Evolutionary conservation across 2,329 filamentous ascomycete genomes (phyloP).

Genomic region (Hypocrella siamensis): DNA sequence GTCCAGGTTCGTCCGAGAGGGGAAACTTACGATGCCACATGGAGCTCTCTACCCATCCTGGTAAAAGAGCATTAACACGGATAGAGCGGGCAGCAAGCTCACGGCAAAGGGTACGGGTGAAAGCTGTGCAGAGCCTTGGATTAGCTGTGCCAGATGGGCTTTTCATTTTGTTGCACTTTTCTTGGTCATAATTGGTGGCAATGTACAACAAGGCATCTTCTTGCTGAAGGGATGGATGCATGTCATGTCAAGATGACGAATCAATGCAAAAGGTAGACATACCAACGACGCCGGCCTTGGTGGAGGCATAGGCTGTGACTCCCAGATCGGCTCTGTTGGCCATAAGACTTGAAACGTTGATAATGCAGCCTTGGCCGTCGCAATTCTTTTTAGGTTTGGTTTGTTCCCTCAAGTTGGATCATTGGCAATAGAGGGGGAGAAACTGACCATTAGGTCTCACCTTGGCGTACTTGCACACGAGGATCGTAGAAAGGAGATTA

Average conservation of each 20-base stretch:
- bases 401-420: too few species aligned
- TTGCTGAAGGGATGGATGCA: neutral
- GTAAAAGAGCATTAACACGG: conserved; percentile 66
- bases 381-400: too few species aligned
- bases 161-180: too few species aligned
- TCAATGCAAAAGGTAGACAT: conserved; percentile 11
- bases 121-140: conserved; percentile 25
- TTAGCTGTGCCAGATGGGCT: too few species aligned
- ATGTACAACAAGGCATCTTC: conserved; percentile 5
- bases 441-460: conserved; percentile 15
- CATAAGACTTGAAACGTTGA: conserved; percentile 69
- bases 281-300: conserved; percentile 68
- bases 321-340: conserved; percentile 54
- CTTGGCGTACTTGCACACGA: conserved; percentile 36
- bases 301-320: conserved; percentile 58
- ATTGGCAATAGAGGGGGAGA: neutral
- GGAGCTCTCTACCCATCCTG: conserved; percentile 67
- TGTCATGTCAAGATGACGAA: conserved; percentile 4
- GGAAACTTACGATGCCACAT: conserved; percentile 55
- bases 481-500: conserved; percentile 54
- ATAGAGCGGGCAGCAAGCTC: conserved; percentile 47
- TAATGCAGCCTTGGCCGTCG: conserved; percentile 61
- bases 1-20: conserved; percentile 3
- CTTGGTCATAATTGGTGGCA: too few species aligned
- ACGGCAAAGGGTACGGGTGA: conserved; percentile 50